These are phyloP conservation scores for Larix sibirica DNA, from an alignment of 83 land plant species.

Conservation along the genomic window DNA sequence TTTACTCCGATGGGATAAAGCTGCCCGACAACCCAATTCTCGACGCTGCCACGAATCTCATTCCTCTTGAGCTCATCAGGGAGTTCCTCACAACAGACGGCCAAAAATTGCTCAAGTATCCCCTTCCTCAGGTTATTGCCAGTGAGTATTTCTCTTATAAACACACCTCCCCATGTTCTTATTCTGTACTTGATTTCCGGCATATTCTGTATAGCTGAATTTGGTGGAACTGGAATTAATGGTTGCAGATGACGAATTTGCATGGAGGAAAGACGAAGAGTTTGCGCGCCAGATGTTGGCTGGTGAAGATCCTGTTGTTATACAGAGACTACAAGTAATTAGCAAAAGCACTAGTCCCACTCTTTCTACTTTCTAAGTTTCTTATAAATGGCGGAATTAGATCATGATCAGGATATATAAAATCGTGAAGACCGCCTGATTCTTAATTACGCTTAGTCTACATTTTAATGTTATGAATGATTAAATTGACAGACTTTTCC, in stretches of 20 bases:
- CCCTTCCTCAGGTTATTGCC: constrained; percentile 66
- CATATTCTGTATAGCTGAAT: no score
- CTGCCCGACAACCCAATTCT: constrained; percentile 22
- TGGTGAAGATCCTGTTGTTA: constrained; percentile 75
- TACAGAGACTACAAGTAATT: constrained; percentile 57
- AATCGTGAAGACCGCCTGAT: background rate
- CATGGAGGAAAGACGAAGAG: constrained; percentile 89
- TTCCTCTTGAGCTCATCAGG: constrained; percentile 55
- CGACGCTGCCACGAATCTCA: constrained; percentile 15
- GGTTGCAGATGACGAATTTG: constrained; percentile 44
- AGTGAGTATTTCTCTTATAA: constrained; percentile 27
- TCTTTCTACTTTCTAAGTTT: no score
- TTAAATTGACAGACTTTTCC: constrained; percentile 69
- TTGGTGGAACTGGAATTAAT: no score
- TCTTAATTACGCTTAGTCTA: no score
- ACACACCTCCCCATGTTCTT: no score
- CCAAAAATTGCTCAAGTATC: constrained; percentile 47
- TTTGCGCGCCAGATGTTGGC: constrained; percentile 83
- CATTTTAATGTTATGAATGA: no score
- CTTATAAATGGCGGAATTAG: no score
- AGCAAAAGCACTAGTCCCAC: no score
- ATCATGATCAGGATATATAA: no score
- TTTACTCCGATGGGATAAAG: constrained; percentile 58
- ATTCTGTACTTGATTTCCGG: no score
- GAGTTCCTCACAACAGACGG: constrained; percentile 44